Conservation (phyloP, 169 alveolate species). For the Miamiensis avidus region DNA sequence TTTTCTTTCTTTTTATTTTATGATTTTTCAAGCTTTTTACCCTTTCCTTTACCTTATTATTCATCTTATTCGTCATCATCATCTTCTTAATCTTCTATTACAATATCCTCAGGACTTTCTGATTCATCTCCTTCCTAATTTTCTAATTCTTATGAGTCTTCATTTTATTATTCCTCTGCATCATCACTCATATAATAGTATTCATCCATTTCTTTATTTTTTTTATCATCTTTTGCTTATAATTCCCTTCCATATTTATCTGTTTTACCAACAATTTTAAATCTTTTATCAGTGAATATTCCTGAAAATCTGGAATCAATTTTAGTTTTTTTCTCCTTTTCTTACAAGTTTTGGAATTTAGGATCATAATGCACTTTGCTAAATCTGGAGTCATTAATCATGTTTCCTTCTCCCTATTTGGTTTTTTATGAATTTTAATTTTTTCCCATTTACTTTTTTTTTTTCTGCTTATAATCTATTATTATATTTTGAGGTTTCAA, state of each 20-base stretch:
- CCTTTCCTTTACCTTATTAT: conserved; percentile 77
- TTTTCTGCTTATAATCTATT: too few species aligned
- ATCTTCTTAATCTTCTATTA: conserved; percentile 1
- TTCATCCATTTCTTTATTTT: conserved; percentile 36
- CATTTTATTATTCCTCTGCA: conserved; percentile 26
- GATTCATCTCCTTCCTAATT: conserved; percentile 40
- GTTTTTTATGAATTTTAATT: background rate
- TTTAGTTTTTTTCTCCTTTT: conserved; percentile 69
- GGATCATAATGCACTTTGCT: conserved; percentile 70
- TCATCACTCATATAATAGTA: conserved; percentile 28
- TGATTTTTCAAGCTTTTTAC: too few species aligned
- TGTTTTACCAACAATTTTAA: conserved; percentile 62
- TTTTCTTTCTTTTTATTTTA: background rate
- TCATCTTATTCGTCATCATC: conserved; percentile 23
- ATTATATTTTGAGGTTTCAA: background rate
- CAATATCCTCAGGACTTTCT: conserved; percentile 1
- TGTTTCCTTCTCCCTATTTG: background rate
- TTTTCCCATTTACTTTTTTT: background rate
- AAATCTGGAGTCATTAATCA: conserved; percentile 51
- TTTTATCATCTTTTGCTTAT: conserved; percentile 46
- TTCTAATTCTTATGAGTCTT: background rate
- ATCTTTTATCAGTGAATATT: conserved; percentile 73
- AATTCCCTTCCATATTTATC: conserved; percentile 76
- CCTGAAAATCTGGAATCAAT: conserved; percentile 76
- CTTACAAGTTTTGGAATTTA: conserved; percentile 66